Conservation (phyloP, 2,329 filamentous ascomycete genomes). For the Thelonectria rubi region DNA sequence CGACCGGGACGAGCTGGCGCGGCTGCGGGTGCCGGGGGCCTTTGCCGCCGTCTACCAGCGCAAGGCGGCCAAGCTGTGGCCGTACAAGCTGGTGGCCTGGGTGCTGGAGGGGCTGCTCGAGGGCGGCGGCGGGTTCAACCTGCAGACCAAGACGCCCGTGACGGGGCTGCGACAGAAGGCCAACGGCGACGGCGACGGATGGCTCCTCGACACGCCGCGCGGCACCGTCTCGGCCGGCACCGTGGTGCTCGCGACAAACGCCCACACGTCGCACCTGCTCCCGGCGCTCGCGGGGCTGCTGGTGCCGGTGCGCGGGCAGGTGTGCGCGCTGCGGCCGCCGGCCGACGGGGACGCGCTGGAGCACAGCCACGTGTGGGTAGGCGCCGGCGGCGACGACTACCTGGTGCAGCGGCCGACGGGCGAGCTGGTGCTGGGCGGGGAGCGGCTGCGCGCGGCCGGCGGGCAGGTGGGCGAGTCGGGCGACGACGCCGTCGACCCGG, state of each 20-base stretch:
- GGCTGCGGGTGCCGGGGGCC: constrained; percentile 64
- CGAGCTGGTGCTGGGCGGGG: constrained; percentile 76
- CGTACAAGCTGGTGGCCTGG: constrained; percentile 83
- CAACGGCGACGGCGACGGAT: constrained; percentile 50
- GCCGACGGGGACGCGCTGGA: constrained; percentile 51
- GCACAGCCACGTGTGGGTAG: constrained; percentile 72
- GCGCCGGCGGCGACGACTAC: constrained; percentile 68
- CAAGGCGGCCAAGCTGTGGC: constrained; percentile 77
- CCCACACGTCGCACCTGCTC: constrained; percentile 80
- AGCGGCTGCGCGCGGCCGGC: constrained; percentile 64
- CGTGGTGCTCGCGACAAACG: constrained; percentile 84
- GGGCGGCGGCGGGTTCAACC: constrained; percentile 63
- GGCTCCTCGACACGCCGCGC: constrained; percentile 73
- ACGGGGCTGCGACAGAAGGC: constrained; percentile 56
- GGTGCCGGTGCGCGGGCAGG: constrained; percentile 79
- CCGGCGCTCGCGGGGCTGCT: constrained; percentile 76
- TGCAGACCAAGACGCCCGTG: constrained; percentile 79
- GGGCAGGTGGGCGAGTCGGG: constrained; percentile 62
- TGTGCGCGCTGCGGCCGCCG: constrained; percentile 72
- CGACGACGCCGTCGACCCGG: constrained; percentile 65
- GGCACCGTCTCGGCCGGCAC: constrained; percentile 70
- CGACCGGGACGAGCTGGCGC: constrained; percentile 52
- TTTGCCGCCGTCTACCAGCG: constrained; percentile 71
- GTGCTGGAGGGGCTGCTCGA: constrained; percentile 69
- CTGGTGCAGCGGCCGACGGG: constrained; percentile 73